Conservation (phyloP, 2,329 filamentous ascomycete species). For the Scedosporium dehoogii region DNA sequence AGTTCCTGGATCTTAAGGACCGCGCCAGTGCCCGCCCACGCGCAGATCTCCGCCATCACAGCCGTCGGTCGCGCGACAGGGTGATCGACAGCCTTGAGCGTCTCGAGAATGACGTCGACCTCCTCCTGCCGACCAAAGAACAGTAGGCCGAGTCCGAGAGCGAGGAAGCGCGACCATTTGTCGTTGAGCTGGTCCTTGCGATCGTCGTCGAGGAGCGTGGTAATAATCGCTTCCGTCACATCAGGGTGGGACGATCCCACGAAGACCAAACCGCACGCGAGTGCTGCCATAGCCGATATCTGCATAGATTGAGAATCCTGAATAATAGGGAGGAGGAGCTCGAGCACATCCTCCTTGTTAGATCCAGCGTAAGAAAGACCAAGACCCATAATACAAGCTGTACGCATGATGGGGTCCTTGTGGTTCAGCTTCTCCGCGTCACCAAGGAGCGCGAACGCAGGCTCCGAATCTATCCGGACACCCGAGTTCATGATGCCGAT, state of each 20-base stretch:
- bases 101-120: slow-evolving; percentile 96
- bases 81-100: slow-evolving; percentile 91
- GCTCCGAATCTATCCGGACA: slow-evolving; percentile 80
- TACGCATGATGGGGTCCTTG: slow-evolving; percentile 66
- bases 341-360: slow-evolving; percentile 80
- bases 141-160: slow-evolving; percentile 80
- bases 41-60: slow-evolving; percentile 90
- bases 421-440: slow-evolving; percentile 71
- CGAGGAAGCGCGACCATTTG: slow-evolving; percentile 97
- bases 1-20: slow-evolving; percentile 96
- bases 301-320: slow-evolving; percentile 85
- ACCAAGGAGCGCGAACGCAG: slow-evolving; percentile 75
- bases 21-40: slow-evolving; percentile 94
- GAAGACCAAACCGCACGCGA: slow-evolving; percentile 82
- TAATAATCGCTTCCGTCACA: slow-evolving; percentile 84
- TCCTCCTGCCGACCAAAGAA: slow-evolving; percentile 97
- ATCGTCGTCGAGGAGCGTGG: slow-evolving; percentile 88
- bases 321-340: slow-evolving; percentile 77
- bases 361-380: slow-evolving; percentile 92
- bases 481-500: slow-evolving; percentile 95
- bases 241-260: slow-evolving; percentile 88
- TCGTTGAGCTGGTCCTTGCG: slow-evolving; percentile 84
- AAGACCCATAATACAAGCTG: slow-evolving; percentile 89
- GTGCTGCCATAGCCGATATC: slow-evolving; percentile 87
- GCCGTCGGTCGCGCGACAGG: slow-evolving; percentile 95